These are phyloP conservation scores for Geranium brycei DNA, from an alignment of 345 rosid genomes.

Conservation along the genomic window DNA sequence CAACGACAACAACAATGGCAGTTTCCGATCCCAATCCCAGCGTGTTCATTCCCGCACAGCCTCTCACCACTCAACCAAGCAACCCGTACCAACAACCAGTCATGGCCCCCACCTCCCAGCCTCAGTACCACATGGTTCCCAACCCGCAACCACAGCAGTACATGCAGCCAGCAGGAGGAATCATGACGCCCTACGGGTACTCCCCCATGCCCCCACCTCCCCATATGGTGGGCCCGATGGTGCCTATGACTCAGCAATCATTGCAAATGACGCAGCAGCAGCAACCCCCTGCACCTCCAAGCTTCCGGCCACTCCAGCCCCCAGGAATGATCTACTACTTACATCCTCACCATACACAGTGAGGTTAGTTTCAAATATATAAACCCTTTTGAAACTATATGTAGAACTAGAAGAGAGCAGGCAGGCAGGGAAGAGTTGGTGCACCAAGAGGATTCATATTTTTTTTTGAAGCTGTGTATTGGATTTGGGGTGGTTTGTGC, in stretches of 20 bases:
- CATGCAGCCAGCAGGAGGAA: conserved; percentile 40
- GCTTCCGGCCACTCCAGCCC: conserved; percentile 52
- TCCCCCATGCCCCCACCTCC: conserved; percentile 50
- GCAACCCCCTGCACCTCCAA: conserved; percentile 33
- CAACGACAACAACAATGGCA: conserved; percentile 5
- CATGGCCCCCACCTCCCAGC: conserved; percentile 31
- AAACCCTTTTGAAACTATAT: no score
- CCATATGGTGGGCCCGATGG: conserved; percentile 40
- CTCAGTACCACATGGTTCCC: conserved; percentile 50
- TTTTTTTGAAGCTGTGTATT: neutral
- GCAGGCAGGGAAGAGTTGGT: no score
- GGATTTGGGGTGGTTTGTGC: neutral
- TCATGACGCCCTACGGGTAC: conserved; percentile 41
- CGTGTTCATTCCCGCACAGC: conserved; percentile 22
- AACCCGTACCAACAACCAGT: conserved; percentile 28
- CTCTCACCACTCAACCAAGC: conserved; percentile 19
- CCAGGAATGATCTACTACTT: conserved; percentile 54
- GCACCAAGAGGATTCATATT: no score
- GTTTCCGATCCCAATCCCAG: conserved; percentile 14
- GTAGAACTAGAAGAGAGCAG: neutral
- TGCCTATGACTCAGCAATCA: conserved; percentile 26
- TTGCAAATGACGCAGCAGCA: conserved; percentile 30
- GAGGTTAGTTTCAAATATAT: neutral
- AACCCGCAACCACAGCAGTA: conserved; percentile 45
- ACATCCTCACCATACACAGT: conserved; percentile 49